A percentile compares a stretch with the other conserved stretches of the same genome.
These are phyloP conservation scores for Aureobasidium pullulans DNA, from an alignment of 2,329 filamentous ascomycete genomes.

Conservation along the genomic window DNA sequence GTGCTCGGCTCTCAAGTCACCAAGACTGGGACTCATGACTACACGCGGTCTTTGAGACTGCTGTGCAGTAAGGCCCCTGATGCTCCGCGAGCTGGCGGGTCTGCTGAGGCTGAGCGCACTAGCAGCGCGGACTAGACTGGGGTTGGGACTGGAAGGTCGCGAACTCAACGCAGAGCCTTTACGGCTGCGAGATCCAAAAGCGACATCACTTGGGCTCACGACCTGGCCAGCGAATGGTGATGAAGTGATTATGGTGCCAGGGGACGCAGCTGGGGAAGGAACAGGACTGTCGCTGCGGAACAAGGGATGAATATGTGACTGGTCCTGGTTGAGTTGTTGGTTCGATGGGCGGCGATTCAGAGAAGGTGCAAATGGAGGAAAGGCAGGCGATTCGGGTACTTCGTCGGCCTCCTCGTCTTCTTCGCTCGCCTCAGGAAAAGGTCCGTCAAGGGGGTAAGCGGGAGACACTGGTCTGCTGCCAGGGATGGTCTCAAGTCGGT, in stretches of 20 bases:
- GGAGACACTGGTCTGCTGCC: slow-evolving; percentile 60
- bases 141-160: background rate
- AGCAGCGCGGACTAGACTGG: background rate
- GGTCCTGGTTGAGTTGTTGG: slow-evolving; percentile 32
- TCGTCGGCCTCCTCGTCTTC: slow-evolving; percentile 8
- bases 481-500: slow-evolving; percentile 64
- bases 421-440: slow-evolving; percentile 27
- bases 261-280: slow-evolving; percentile 56
- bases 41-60: background rate
- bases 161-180: slow-evolving; percentile 3
- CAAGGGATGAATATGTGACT: slow-evolving; percentile 69
- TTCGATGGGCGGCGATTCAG: slow-evolving; percentile 18
- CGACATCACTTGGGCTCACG: slow-evolving; percentile 31
- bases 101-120: slow-evolving; percentile 2
- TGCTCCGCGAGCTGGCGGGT: slow-evolving; percentile 5
- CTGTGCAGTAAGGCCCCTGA: slow-evolving; percentile 8
- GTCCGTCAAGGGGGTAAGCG: slow-evolving; percentile 50
- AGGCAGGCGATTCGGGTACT: background rate
- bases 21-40: slow-evolving; percentile 4
- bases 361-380: slow-evolving; percentile 14
- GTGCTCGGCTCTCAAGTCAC: background rate
- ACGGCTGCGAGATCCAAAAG: slow-evolving; percentile 4
- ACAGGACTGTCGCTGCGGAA: slow-evolving; percentile 66
- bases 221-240: slow-evolving; percentile 61
- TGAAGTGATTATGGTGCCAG: slow-evolving; percentile 63